Conservation (phyloP, 495 filamentous ascomycete genomes). For the Penicillium maclennaniae region DNA sequence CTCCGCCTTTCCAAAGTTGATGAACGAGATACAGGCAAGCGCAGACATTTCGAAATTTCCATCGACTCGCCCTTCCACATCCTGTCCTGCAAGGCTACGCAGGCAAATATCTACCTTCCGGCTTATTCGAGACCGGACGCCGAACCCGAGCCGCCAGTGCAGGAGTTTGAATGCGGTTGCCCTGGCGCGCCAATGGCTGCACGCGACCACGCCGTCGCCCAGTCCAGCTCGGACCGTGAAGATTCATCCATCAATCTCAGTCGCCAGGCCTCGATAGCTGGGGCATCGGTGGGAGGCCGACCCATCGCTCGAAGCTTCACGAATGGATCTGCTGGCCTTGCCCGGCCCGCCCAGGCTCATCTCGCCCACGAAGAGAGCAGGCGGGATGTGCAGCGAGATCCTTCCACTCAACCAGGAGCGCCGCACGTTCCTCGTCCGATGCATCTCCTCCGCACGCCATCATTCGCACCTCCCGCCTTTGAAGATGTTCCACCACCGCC, state of each 20-base stretch:
- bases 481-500: constrained; percentile 86
- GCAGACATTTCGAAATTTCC: constrained; percentile 96
- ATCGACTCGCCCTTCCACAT: constrained; percentile 98
- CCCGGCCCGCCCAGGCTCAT: constrained; percentile 47
- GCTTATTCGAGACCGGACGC: constrained; percentile 68
- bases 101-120: constrained; percentile 85
- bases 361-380: constrained; percentile 43
- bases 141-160: constrained; percentile 39
- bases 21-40: constrained; percentile 70
- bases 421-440: constrained; percentile 58
- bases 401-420: background rate
- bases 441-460: constrained; percentile 83
- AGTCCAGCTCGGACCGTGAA: constrained; percentile 31
- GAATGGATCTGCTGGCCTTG: constrained; percentile 42
- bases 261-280: constrained; percentile 11
- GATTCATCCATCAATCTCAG: constrained; percentile 16
- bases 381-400: background rate
- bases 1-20: constrained; percentile 92
- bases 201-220: constrained; percentile 37
- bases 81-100: constrained; percentile 87
- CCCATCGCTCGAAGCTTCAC: constrained; percentile 43
- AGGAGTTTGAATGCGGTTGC: constrained; percentile 70
- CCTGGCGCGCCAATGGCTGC: constrained; percentile 55
- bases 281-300: constrained; percentile 3
- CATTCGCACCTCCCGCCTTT: constrained; percentile 87